Percentiles rank a stretch among this genome's conserved stretches.
phyloP scores from a whole-genome alignment of 2,329 filamentous ascomycete species.

The Apiospora saccharicola region DNA sequence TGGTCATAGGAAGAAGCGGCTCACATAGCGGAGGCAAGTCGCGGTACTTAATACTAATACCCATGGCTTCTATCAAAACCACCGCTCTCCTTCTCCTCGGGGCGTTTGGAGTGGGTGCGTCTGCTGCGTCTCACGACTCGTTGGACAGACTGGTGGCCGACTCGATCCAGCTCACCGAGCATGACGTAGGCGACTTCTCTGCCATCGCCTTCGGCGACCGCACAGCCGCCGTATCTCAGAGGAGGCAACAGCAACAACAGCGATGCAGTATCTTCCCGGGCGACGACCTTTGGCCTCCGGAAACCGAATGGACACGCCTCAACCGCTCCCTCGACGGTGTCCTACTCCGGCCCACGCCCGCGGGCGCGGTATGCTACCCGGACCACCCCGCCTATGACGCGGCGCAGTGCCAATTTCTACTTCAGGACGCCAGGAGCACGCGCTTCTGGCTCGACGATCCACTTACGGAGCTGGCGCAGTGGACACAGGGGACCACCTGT shows the following conservation, averaged over 20 bases:
- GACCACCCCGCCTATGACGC: conserved; percentile 38
- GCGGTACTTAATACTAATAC: too few relatives aligned
- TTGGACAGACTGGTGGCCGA: not conserved
- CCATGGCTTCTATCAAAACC: not conserved
- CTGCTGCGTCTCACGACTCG: not conserved
- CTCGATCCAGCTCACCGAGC: not conserved
- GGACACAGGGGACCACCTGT: conserved; percentile 48
- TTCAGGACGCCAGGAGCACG: conserved; percentile 38
- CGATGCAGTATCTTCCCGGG: not conserved
- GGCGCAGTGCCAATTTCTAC: conserved; percentile 40
- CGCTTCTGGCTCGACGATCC: conserved; percentile 44
- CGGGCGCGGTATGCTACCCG: conserved; percentile 42
- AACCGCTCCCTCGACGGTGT: conserved; percentile 41
- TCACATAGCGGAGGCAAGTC: too few relatives aligned
- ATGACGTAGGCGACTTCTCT: conserved; percentile 3
- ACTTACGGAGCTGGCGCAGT: conserved; percentile 42
- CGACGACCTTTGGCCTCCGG: not conserved
- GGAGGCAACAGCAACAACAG: not conserved
- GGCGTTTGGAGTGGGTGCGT: not conserved
- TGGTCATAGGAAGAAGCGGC: not conserved
- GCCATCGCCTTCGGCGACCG: conserved; percentile 8
- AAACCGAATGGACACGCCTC: conserved; percentile 28
- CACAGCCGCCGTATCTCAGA: not conserved
- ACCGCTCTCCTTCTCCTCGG: not conserved
- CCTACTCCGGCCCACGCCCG: conserved; percentile 43